Conservation (phyloP, 2,329 filamentous ascomycete genomes). For the Whalleya microplaca region DNA sequence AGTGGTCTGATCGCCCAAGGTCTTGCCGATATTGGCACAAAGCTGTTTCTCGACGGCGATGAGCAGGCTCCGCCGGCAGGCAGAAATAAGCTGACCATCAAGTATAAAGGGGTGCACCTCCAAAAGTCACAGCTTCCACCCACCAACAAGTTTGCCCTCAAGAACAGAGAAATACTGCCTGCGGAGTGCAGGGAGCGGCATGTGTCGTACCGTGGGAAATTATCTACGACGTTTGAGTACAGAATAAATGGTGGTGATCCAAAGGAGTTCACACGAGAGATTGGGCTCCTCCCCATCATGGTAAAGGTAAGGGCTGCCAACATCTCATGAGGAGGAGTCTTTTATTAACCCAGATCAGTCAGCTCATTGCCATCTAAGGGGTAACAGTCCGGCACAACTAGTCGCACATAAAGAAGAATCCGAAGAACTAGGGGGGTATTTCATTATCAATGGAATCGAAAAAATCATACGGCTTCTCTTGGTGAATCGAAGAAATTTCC, state of each 20-base stretch:
- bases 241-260: constrained; percentile 85
- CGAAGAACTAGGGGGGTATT: constrained; percentile 95
- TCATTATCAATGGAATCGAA: constrained; percentile 96
- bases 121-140: constrained; percentile 80
- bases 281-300: constrained; percentile 93
- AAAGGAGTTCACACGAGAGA: constrained; percentile 78
- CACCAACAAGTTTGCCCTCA: constrained; percentile 78
- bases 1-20: constrained; percentile 74
- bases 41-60: constrained; percentile 83
- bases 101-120: constrained; percentile 79
- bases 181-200: constrained; percentile 95
- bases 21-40: constrained; percentile 86
- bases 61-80: constrained; percentile 60
- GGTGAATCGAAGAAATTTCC: constrained; percentile 89
- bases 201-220: constrained; percentile 84
- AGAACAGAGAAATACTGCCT: constrained; percentile 83
- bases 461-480: constrained; percentile 94
- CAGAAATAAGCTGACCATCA: constrained; percentile 77
- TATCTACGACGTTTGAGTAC: constrained; percentile 83
- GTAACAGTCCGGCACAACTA: constrained; percentile 78
- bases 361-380: constrained; percentile 87
- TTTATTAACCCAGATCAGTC: constrained; percentile 56
- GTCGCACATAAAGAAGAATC: constrained; percentile 91
- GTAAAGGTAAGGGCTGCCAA: constrained; percentile 66
- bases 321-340: not conserved